phyloP scores from a whole-genome alignment of 192 early-diverging fungal species.

The Coemansia sp. region DNA sequence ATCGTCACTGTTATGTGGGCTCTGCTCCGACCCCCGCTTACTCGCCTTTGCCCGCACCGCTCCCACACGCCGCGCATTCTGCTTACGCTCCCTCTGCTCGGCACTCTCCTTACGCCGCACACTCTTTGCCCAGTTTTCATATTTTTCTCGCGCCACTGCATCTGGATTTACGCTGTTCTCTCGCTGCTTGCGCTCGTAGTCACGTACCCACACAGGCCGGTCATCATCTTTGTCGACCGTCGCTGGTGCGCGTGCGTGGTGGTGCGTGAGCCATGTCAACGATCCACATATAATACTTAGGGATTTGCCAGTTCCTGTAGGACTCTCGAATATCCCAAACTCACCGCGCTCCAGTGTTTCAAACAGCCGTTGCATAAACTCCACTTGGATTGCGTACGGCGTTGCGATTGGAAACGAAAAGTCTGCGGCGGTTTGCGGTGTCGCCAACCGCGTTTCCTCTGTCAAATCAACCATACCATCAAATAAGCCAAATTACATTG shows the following conservation, averaged over 20 bases:
- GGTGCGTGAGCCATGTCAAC: constrained; percentile 73
- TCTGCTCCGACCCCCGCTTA: neutral
- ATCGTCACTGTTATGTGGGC: neutral
- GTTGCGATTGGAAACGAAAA: constrained; percentile 60
- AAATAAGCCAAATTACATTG: neutral
- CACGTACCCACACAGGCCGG: constrained; percentile 52
- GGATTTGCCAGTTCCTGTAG: constrained; percentile 93
- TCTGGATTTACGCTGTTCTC: neutral
- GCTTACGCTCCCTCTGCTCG: neutral
- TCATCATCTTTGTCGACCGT: neutral
- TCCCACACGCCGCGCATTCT: constrained; percentile 16
- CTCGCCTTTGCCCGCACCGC: neutral
- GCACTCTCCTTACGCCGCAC: neutral
- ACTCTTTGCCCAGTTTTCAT: constrained; percentile 27
- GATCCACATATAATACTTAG: constrained; percentile 84
- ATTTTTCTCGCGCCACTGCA: constrained; percentile 7
- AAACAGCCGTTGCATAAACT: constrained; percentile 77
- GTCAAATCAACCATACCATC: neutral
- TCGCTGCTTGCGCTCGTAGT: constrained; percentile 17
- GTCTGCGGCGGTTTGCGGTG: constrained; percentile 29
- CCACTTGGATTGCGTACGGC: constrained; percentile 72
- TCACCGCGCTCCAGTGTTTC: constrained; percentile 62
- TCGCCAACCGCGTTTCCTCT: constrained; percentile 8
- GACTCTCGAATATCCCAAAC: constrained; percentile 85
- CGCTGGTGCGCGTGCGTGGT: neutral